Base-by-base conservation (phyloP, 2,329 filamentous ascomycete species). In the Botrytis deweyae region DNA sequence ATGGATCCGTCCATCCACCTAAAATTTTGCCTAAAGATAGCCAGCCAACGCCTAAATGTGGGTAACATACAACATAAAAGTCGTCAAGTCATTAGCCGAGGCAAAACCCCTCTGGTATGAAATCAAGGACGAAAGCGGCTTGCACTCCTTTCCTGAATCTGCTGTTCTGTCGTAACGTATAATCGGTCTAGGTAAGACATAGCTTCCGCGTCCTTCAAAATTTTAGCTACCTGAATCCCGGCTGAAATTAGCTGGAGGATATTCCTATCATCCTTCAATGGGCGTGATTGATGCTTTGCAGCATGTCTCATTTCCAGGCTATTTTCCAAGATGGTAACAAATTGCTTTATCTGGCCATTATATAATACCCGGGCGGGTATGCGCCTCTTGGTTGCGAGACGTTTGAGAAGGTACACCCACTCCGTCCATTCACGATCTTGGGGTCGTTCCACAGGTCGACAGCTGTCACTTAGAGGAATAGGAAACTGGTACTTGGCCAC, bases 401-500 rank as follows among this genome's bases (percentile, higher is more conserved):
- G 88, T 84, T 96, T 96, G 78, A 97, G 86, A 74, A 97, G 88
- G 82, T 95, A 94, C 73, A 95, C 93, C 93, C 93, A 97, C 84
- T 97, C 93, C 64, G 93, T 95, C 93, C 93, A 97, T 82, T 96
- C 93, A 76, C 93, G 88, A 83, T 95, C 93, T 79, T 91, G 90
- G 46, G 93, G 90, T 64, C 90, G 85, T 81, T 92, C 90, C 71
- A 95, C 88, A 73, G 91, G 91, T 78, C 93, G 88, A 88, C 94
- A 94, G 82, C 95, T 92, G 82, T 78, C 78, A 49, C 93, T 93
- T 79, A 96, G 84, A 18, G 93, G 93, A 78, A 97, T 94, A 20
- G 93, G 93, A 81, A 97, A 97, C 83, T 95, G 93, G 82, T 96
- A 96, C 83, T 94, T 94, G 79, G 93, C 93, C 79, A 97, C 91